Evolutionary conservation across 2,329 filamentous ascomycete species (phyloP).

Genomic region (Didymella glomerata): DNA sequence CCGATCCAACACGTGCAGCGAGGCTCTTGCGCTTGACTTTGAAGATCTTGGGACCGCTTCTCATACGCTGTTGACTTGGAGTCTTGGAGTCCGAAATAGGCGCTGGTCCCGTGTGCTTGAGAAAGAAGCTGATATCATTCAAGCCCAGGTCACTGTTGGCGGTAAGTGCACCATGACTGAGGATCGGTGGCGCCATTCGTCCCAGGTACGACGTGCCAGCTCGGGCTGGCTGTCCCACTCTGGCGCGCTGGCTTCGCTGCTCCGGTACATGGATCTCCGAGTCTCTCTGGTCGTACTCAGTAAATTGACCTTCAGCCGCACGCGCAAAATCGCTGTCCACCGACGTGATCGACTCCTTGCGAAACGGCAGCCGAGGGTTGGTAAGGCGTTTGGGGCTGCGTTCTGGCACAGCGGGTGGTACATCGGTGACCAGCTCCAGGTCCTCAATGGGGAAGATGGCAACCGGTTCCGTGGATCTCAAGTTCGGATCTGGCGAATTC

Average conservation of each 20-base stretch:
- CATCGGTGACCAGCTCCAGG: constrained; percentile 20
- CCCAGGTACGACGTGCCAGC: constrained; percentile 33
- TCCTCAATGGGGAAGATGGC: constrained; percentile 30
- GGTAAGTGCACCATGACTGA: constrained; percentile 43
- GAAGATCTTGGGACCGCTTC: constrained; percentile 35
- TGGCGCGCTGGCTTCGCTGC: constrained; percentile 18
- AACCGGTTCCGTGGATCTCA: constrained; percentile 22
- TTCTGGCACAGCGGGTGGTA: constrained; percentile 32
- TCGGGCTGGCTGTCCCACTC: constrained; percentile 26
- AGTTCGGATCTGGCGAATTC: constrained; percentile 17
- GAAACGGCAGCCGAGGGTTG: constrained; percentile 27
- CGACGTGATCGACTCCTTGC: constrained; percentile 25
- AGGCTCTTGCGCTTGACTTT: constrained; percentile 38
- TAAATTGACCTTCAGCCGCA: constrained; percentile 36
- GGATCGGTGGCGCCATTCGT: constrained; percentile 45
- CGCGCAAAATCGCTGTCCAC: constrained; percentile 35
- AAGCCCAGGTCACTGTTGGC: constrained; percentile 36
- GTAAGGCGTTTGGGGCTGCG: constrained; percentile 38
- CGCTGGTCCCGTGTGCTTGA: constrained; percentile 39
- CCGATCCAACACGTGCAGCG: constrained; percentile 33
- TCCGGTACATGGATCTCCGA: constrained; percentile 23
- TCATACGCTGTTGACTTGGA: constrained; percentile 24
- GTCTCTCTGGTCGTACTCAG: constrained; percentile 31
- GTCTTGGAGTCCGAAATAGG: constrained; percentile 29
- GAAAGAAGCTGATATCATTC: constrained; percentile 43